Evolutionary conservation across 179 eudicot species (phyloP), one percentile per base, ranked within the genome.

Genomic region (Silene vulgaris): DNA sequence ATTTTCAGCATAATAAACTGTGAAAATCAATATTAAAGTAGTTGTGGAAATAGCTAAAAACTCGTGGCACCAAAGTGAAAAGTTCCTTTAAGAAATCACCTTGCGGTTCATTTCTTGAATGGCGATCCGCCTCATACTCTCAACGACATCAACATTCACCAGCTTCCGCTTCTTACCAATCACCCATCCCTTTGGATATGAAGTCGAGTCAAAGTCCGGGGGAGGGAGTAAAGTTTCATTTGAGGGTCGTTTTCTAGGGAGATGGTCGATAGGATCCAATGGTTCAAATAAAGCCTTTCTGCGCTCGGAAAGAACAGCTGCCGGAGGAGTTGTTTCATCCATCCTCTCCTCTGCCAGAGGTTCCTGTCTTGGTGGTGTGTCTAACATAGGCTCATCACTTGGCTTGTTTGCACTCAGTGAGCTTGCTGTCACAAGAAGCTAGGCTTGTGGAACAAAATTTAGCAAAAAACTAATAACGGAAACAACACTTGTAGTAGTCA

Each of bases 51-150:
- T 9, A 50, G n/a, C 59, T 8, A 43, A 8, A 8, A 43, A 43
- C 13, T 43, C 50, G 50, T 43, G 50, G 11, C 9, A 43, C 50
- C 50, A 43, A 43, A 43, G 50, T 43, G 50, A 43, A 43, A 9
- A 43, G 12, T 43, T 8, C 13, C 13, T 2, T 50, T 16, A 45
- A 20, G 28, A 78, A 63, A 74, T 19, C 61, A 93, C 98, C 98
- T 93, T 93, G 78, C 96, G 83, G 79, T 93, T 93, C 97, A 93
- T 93, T 85, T 93, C 98, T 77, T 90, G 97, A 11, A 93, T 82
- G 40, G 98, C 98, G 60, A 91, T 93, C 73, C 97, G 87, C 13
- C 98, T 81, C 98, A 93, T 93, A 78, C 92, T 93, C 84, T 93
- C 98, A 32, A 93, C 98, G 56, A 93, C 97, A 76, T 93, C 98